Conservation (phyloP, 768 basidiomycete genomes). For the Lactarius hatsudake region DNA sequence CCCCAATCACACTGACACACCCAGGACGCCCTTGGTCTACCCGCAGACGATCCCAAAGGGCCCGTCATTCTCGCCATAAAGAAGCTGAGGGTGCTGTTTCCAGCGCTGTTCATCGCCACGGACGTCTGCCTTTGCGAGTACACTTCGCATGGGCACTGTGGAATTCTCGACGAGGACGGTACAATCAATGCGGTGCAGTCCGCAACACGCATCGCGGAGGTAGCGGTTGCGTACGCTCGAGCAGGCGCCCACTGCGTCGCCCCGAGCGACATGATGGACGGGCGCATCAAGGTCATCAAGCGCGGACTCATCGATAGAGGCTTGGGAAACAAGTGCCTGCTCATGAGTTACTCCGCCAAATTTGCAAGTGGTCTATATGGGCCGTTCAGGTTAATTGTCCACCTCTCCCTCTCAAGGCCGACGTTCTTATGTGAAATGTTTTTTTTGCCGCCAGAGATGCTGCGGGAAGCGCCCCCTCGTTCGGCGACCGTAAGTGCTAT, state of each 20-base stretch:
- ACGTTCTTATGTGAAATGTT: background rate
- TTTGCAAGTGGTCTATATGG: constrained; percentile 95
- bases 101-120: constrained; percentile 81
- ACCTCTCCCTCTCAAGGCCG: background rate
- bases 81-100: constrained; percentile 73
- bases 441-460: constrained; percentile 67
- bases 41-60: constrained; percentile 85
- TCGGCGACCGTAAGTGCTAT: constrained; percentile 97
- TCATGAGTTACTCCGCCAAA: constrained; percentile 98
- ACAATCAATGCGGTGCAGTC: constrained; percentile 77
- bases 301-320: constrained; percentile 77
- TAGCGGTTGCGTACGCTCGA: constrained; percentile 86
- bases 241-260: constrained; percentile 99
- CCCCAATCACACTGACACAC: background rate
- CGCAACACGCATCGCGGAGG: constrained; percentile 85
- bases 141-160: constrained; percentile 97
- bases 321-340: constrained; percentile 79
- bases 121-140: constrained; percentile 99
- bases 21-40: constrained; percentile 78
- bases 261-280: constrained; percentile 99
- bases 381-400: constrained; percentile 74
- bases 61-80: constrained; percentile 94
- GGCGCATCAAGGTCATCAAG: constrained; percentile 88
- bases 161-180: constrained; percentile 68
- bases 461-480: constrained; percentile 93